A percentile compares a stretch with the other conserved stretches of the same genome.
Conservation (phyloP, 164 flowering plant species). For the Santalum album region DNA sequence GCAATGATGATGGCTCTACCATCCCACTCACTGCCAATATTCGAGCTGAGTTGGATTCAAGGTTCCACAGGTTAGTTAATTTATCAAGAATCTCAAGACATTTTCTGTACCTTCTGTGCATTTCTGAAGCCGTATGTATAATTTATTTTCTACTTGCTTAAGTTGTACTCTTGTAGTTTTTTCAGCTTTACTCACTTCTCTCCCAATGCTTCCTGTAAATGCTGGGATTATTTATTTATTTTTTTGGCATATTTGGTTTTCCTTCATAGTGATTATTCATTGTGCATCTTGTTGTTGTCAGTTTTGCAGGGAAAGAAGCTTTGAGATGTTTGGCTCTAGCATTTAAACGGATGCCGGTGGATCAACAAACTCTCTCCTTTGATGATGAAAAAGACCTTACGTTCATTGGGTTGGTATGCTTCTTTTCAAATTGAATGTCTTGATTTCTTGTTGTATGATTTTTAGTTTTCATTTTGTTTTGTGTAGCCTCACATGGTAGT, state of each 20-base stretch:
- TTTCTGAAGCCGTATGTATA: too few species aligned
- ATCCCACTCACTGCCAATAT: constrained; percentile 51
- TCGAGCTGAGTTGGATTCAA: constrained; percentile 63
- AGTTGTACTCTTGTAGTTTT: too few species aligned
- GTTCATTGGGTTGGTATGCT: constrained; percentile 97
- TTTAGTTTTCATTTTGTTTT: background rate
- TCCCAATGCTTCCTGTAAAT: too few species aligned
- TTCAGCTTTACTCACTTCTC: too few species aligned
- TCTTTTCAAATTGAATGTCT: constrained; percentile 14
- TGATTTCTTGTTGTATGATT: background rate
- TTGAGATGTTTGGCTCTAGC: constrained; percentile 94
- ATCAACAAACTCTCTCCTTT: constrained; percentile 60
- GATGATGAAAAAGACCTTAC: constrained; percentile 91
- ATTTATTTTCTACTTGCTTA: too few species aligned
- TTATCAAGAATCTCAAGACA: too few species aligned
- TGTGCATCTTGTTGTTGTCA: constrained; percentile 22
- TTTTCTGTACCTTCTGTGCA: too few species aligned
- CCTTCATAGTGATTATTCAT: background rate
- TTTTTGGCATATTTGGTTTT: too few species aligned
- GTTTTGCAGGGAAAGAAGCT: constrained; percentile 87
- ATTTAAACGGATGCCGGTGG: constrained; percentile 63
- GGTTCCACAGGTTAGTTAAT: constrained; percentile 57
- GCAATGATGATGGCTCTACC: constrained; percentile 85
- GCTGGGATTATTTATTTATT: too few species aligned
- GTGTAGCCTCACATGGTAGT: too few species aligned